These are phyloP conservation scores for Malassezia yamatoensis DNA, from an alignment of 1,284 basidiomycete species.

Conservation along the genomic window DNA sequence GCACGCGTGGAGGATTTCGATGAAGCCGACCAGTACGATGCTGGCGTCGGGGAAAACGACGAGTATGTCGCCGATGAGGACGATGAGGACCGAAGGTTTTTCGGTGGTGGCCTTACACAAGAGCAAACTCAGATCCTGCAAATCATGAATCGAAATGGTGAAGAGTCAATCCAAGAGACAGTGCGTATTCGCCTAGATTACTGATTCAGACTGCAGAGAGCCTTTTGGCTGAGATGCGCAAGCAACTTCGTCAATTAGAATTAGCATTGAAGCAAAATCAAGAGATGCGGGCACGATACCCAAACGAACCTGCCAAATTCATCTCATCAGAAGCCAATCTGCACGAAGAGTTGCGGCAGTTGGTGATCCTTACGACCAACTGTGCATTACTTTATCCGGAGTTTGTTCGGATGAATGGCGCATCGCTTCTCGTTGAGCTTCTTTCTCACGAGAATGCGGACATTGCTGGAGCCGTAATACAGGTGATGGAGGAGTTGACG, in stretches of 20 bases:
- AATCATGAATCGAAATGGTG: conserved; percentile 31
- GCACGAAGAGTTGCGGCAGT: conserved; percentile 67
- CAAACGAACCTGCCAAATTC: conserved; percentile 59
- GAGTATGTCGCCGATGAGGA: conserved; percentile 26
- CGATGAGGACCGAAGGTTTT: conserved; percentile 42
- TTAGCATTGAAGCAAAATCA: conserved; percentile 83
- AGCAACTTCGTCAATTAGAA: conserved; percentile 71
- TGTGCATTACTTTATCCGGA: conserved; percentile 79
- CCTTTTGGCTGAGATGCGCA: conserved; percentile 57
- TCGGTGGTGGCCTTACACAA: conserved; percentile 38
- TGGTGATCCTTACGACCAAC: conserved; percentile 77
- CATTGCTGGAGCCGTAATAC: conserved; percentile 31
- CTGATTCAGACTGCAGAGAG: conserved; percentile 3
- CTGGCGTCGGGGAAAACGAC: neutral
- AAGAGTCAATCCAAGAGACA: conserved; percentile 4
- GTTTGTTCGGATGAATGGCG: conserved; percentile 64
- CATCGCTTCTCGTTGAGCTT: conserved; percentile 65
- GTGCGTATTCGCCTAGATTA: neutral
- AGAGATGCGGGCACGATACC: conserved; percentile 62
- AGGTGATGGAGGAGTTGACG: conserved; percentile 71
- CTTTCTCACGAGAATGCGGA: conserved; percentile 52
- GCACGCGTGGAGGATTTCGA: conserved; percentile 19
- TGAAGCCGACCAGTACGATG: conserved; percentile 12
- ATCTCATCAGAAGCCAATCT: conserved; percentile 96
- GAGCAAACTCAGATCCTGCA: conserved; percentile 41